Percentiles rank a stretch among this genome's conserved stretches.
phyloP scores from a whole-genome alignment of 148 eudicot genomes.

The Oxyria digyna region DNA sequence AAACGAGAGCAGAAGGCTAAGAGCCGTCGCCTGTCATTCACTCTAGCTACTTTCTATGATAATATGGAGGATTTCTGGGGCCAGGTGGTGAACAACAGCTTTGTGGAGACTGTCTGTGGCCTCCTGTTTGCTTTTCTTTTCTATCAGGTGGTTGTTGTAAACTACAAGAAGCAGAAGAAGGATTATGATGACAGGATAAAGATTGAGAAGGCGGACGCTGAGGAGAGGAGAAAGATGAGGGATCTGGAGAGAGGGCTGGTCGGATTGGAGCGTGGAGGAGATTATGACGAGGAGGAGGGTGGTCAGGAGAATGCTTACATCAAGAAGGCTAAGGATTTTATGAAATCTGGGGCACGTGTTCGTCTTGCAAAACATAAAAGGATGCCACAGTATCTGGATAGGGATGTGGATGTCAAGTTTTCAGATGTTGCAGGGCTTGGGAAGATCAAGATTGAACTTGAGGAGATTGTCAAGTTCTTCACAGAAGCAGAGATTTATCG shows the following conservation, averaged over 20 bases:
- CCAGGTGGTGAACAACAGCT: conserved; percentile 41
- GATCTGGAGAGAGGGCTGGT: conserved; percentile 60
- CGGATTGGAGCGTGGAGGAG: conserved; percentile 42
- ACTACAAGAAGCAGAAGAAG: conserved; percentile 61
- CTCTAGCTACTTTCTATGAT: conserved; percentile 11
- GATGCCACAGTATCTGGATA: conserved; percentile 69
- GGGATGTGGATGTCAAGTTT: conserved; percentile 82
- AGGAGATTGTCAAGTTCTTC: conserved; percentile 92
- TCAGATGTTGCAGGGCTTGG: conserved; percentile 98
- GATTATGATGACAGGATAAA: conserved; percentile 91
- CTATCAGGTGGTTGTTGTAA: conserved; percentile 58
- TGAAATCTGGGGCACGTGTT: conserved; percentile 94
- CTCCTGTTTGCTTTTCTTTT: conserved; percentile 58
- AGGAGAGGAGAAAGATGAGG: conserved; percentile 75
- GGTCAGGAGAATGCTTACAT: conserved; percentile 51
- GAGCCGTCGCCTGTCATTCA: not conserved
- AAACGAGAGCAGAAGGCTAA: conserved; percentile 35
- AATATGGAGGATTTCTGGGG: conserved; percentile 45
- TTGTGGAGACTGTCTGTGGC: conserved; percentile 53
- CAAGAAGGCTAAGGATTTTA: conserved; percentile 79
- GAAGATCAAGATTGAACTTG: conserved; percentile 83
- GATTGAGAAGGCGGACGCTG: conserved; percentile 91
- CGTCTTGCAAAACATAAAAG: conserved; percentile 41
- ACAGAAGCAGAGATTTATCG: conserved; percentile 90
- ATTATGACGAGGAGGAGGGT: conserved; percentile 47